A percentile compares a stretch with the other conserved stretches of the same genome.
Evolutionary conservation across 2,329 filamentous ascomycete species (phyloP).

Genomic region (Grosmannia serpens): DNA sequence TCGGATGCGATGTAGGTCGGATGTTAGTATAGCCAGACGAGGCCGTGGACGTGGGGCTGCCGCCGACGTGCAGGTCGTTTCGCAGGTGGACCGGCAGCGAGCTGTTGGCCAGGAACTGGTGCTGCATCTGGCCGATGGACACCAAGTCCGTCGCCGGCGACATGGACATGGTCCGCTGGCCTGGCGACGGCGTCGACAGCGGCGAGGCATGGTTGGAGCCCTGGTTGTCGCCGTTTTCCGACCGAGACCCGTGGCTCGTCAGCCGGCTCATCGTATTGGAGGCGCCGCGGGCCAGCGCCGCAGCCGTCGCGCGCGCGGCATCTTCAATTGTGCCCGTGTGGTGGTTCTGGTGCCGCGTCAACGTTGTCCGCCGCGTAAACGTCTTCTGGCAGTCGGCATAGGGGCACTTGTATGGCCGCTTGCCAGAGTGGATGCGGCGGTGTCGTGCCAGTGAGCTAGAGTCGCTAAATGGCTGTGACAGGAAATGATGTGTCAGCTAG

Average conservation of each 20-base stretch:
- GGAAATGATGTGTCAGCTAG: not conserved
- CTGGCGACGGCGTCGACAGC: constrained; percentile 70
- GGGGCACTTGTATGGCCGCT: constrained; percentile 92
- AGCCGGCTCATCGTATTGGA: constrained; percentile 22
- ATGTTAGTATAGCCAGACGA: constrained; percentile 46
- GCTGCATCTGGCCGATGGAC: constrained; percentile 55
- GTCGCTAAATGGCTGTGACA: constrained; percentile 76
- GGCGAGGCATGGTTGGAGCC: constrained; percentile 62
- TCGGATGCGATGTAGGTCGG: constrained; percentile 77
- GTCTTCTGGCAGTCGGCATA: constrained; percentile 98
- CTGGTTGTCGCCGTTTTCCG: constrained; percentile 46
- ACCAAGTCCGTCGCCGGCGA: constrained; percentile 69
- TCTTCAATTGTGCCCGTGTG: constrained; percentile 94
- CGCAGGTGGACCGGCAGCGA: constrained; percentile 76
- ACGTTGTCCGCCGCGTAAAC: constrained; percentile 86
- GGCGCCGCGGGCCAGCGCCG: constrained; percentile 55
- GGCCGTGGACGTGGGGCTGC: constrained; percentile 56
- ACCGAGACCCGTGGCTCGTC: constrained; percentile 41
- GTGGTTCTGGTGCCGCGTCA: constrained; percentile 92
- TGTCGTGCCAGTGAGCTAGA: constrained; percentile 89
- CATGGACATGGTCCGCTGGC: constrained; percentile 66
- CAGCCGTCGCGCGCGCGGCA: constrained; percentile 77
- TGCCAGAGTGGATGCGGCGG: constrained; percentile 88
- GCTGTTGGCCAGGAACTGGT: constrained; percentile 66
- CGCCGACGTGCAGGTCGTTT: constrained; percentile 54